phyloP scores from a whole-genome alignment of 1,284 basidiomycete species.

The Moniliella sp. region DNA sequence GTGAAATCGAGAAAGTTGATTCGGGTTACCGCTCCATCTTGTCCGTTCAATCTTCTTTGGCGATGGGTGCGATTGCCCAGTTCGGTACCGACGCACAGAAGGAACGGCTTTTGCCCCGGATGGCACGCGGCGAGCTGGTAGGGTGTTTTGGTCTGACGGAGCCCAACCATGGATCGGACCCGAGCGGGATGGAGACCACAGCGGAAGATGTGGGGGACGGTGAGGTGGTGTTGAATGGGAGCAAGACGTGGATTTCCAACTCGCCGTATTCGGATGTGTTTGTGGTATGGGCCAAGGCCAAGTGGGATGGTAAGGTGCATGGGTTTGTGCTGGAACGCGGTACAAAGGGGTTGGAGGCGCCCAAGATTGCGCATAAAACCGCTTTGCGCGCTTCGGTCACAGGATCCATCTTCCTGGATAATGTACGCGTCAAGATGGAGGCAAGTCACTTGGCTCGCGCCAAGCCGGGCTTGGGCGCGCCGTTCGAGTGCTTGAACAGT shows the following conservation, averaged over 20 bases:
- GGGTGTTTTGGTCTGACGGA: conserved; percentile 91
- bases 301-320: conserved; percentile 73
- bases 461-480: conserved; percentile 18
- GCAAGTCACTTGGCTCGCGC: conserved; percentile 17
- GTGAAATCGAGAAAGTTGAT: conserved; percentile 82
- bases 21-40: conserved; percentile 88
- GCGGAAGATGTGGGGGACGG: conserved; percentile 58
- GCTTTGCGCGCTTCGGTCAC: conserved; percentile 71
- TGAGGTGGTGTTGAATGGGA: conserved; percentile 64
- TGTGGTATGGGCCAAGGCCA: conserved; percentile 79
- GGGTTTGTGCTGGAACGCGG: conserved; percentile 87
- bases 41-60: conserved; percentile 80
- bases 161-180: conserved; percentile 86
- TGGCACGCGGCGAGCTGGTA: conserved; percentile 67
- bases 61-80: conserved; percentile 86
- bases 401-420: conserved; percentile 65
- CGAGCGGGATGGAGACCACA: conserved; percentile 74
- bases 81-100: conserved; percentile 78
- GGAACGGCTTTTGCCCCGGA: conserved; percentile 63
- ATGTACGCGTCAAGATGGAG: conserved; percentile 14
- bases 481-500: conserved; percentile 27
- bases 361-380: conserved; percentile 76
- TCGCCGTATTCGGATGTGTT: conserved; percentile 44
- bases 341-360: conserved; percentile 58
- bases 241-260: conserved; percentile 92